Conservation (phyloP, 176 grass and related monocot species). For the Aegilops sharonensis region DNA sequence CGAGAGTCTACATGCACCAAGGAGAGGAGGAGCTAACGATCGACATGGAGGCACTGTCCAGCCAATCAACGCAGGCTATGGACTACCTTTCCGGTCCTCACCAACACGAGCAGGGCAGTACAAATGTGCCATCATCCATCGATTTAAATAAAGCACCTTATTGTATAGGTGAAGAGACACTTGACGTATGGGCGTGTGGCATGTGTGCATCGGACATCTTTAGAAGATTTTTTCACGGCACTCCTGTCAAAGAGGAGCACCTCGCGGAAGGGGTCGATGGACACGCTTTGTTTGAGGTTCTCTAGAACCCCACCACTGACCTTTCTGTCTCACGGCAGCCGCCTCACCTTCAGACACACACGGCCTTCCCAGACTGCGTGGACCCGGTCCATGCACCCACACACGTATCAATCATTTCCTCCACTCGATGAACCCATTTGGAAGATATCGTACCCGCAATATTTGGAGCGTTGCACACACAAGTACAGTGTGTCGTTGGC, state of each 20-base stretch:
- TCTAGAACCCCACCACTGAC: constrained; percentile 32
- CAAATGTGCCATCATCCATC: neutral
- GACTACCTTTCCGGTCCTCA: constrained; percentile 14
- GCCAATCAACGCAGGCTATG: constrained; percentile 23
- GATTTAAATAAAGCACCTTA: constrained; percentile 27
- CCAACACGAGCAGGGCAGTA: constrained; percentile 2
- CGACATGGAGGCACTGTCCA: constrained; percentile 20
- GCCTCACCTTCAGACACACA: constrained; percentile 18
- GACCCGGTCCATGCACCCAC: constrained; percentile 35
- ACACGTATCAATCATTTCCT: constrained; percentile 48
- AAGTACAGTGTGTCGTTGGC: neutral
- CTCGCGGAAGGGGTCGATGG: constrained; percentile 21
- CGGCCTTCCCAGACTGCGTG: neutral
- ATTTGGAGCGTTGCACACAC: neutral
- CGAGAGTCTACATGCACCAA: constrained; percentile 10
- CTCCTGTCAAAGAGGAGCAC: constrained; percentile 3
- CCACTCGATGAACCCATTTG: constrained; percentile 33
- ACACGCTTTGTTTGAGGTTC: constrained; percentile 34
- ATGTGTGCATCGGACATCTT: neutral
- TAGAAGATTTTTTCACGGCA: constrained; percentile 10
- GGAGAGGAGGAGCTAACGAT: constrained; percentile 16
- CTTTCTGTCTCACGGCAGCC: constrained; percentile 49
- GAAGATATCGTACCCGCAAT: neutral
- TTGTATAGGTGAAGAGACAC: constrained; percentile 15
- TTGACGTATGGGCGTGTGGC: constrained; percentile 25